A percentile compares a stretch with the other conserved stretches of the same genome.
phyloP scores from a whole-genome alignment of 495 filamentous ascomycete genomes.

The Niebla homalea region DNA sequence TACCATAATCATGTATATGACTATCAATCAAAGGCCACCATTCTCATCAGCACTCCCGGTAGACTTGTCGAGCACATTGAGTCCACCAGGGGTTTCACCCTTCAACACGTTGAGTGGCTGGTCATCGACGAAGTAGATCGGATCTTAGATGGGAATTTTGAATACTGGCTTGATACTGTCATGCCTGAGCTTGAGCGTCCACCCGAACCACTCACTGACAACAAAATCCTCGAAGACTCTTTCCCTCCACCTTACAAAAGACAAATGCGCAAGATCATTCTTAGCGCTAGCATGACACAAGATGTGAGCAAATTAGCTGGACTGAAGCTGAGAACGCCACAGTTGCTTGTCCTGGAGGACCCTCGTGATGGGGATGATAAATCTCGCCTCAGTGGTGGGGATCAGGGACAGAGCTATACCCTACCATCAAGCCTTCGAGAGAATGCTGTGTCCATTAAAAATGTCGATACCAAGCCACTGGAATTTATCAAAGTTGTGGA shows the following conservation, averaged over 20 bases:
- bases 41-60: slow-evolving; percentile 87
- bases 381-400: slow-evolving; percentile 2
- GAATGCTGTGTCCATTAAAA: slow-evolving; percentile 56
- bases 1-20: slow-evolving; percentile 49
- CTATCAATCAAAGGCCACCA: slow-evolving; percentile 60
- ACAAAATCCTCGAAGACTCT: slow-evolving; percentile 2
- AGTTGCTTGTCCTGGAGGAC: slow-evolving; percentile 59
- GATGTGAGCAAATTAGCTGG: slow-evolving; percentile 69
- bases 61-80: slow-evolving; percentile 83
- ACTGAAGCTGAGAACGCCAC: slow-evolving; percentile 59
- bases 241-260: slow-evolving; percentile 13
- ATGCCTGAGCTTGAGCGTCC: slow-evolving; percentile 47
- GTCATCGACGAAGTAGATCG: slow-evolving; percentile 92
- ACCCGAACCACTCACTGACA: slow-evolving; percentile 29
- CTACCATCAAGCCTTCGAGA: slow-evolving; percentile 62
- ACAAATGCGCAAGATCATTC: slow-evolving; percentile 55
- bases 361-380: slow-evolving; percentile 9
- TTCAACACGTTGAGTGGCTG: slow-evolving; percentile 67
- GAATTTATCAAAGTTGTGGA: slow-evolving; percentile 55
- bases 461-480: slow-evolving; percentile 70
- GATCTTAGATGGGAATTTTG: slow-evolving; percentile 79
- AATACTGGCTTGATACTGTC: slow-evolving; percentile 74
- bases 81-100: slow-evolving; percentile 64
- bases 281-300: slow-evolving; percentile 88
- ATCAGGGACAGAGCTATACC: slow-evolving; percentile 29